Base-by-base conservation (phyloP, 257 asterid genomes). In the Przewalskia tangutica region DNA sequence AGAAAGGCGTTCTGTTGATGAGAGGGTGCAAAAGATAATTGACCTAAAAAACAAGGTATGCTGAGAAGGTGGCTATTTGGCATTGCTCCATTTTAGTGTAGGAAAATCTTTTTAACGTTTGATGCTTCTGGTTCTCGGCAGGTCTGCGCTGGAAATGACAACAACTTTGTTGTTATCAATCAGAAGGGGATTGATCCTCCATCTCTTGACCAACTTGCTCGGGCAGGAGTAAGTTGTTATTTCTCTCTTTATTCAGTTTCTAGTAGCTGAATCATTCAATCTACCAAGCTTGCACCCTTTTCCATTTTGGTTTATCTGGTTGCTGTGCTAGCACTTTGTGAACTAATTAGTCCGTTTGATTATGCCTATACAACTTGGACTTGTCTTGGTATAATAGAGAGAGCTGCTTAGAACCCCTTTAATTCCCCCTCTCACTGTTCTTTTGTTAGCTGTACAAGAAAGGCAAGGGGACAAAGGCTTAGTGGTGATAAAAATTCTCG, bases 171-270 rank as follows among this genome's bases (percentile, higher is more conserved):
- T 84, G 82, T 95, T 86, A 95, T 95, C 87, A 95, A 92, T 84
- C 99, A 95, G 85, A 93, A 95, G 85, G 99, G 99, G 88, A 95
- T 95, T 85, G 99, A 95, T 88, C 99, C 99, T 64, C 97, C 98
- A 62, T 95, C 99, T 23, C 84, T 95, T 85, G 99, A 95, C 88
- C 70, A 91, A 50, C 98, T 95, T 78, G 98, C 99, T 53, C 91
- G 95, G 65, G 99, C 91, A 84, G 98, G 99, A 84, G 99, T 95
- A 91, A 89, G 99, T 82, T 44, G 11, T 82, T 80, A 65, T 46
- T 34, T 36, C 84, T 34, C 65, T 53, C 50, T 3, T 55, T 77
- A 55, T 38, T 48, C 46, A 32, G 56, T 59, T 10, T 81, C 20
- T 55, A 8, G 6, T 59, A 59, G 66, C 66, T 59, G 66, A 17